These are phyloP conservation scores for Scutellaria barbata DNA, from an alignment of 257 asterid species.

Conservation along the genomic window DNA sequence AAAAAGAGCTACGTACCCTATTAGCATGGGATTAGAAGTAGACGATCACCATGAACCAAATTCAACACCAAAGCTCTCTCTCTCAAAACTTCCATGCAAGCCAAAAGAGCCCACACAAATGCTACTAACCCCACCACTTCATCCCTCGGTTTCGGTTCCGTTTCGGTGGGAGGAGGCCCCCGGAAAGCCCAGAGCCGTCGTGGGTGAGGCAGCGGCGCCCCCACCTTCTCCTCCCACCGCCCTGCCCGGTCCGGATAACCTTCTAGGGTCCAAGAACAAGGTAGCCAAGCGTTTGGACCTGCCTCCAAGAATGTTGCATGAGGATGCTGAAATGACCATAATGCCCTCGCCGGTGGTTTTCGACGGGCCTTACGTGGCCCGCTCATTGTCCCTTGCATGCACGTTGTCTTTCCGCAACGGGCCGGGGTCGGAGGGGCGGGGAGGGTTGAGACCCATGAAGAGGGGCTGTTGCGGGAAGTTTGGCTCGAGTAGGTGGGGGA, in stretches of 20 bases:
- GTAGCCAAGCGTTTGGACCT: conserved; percentile 57
- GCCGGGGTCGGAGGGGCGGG: conserved; percentile 31
- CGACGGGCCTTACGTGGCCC: conserved; percentile 57
- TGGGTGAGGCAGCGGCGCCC: not conserved
- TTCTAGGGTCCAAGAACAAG: conserved; percentile 17
- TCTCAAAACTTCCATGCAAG: conserved; percentile 63
- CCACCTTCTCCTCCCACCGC: conserved; percentile 9
- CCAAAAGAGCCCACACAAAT: conserved; percentile 38
- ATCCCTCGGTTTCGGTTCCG: conserved; percentile 58
- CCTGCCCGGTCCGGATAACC: not conserved
- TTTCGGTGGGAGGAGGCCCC: conserved; percentile 89
- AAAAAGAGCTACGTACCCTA: not conserved
- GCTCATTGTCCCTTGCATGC: conserved; percentile 40
- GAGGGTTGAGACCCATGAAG: conserved; percentile 33
- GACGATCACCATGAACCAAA: conserved; percentile 34
- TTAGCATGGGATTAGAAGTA: conserved; percentile 24
- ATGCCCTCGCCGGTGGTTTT: conserved; percentile 56
- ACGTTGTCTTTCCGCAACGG: conserved; percentile 52
- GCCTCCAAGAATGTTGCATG: conserved; percentile 55
- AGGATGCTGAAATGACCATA: conserved; percentile 37
- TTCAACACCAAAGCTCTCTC: conserved; percentile 61
- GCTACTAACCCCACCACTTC: conserved; percentile 61
- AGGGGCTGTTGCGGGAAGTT: conserved; percentile 11
- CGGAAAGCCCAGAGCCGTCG: conserved; percentile 59
- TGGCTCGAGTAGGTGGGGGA: conserved; percentile 56